Evolutionary conservation across 2,329 filamentous ascomycete species (phyloP).

Genomic region (Fonsecaea pugnacius): DNA sequence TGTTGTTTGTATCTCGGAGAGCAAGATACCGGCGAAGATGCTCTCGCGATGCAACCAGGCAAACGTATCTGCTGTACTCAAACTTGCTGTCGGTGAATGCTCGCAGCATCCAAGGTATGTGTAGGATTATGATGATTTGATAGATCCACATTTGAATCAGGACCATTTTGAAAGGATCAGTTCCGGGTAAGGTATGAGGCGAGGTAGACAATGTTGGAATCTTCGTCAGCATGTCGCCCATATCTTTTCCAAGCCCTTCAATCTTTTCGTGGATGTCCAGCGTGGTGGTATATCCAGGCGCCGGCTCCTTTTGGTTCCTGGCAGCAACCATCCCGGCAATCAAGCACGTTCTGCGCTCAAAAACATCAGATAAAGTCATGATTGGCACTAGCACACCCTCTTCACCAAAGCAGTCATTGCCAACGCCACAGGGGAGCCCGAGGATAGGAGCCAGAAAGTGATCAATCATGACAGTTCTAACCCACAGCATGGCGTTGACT

Average conservation of each 20-base stretch:
- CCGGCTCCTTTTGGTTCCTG: slow-evolving; percentile 48
- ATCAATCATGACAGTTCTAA: slow-evolving; percentile 46
- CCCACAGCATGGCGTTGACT: slow-evolving; percentile 42
- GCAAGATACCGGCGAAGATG: slow-evolving; percentile 53
- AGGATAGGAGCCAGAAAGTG: slow-evolving; percentile 48
- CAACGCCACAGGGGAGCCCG: slow-evolving; percentile 44
- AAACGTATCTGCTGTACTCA: slow-evolving; percentile 56
- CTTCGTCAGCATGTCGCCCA: slow-evolving; percentile 57
- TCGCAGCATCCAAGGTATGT: slow-evolving; percentile 60
- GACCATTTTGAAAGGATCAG: slow-evolving; percentile 31
- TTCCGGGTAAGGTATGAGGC: slow-evolving; percentile 30
- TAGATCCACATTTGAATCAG: slow-evolving; percentile 59
- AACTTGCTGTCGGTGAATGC: slow-evolving; percentile 43
- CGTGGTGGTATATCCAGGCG: slow-evolving; percentile 42
- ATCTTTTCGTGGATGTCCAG: slow-evolving; percentile 48
- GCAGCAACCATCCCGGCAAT: slow-evolving; percentile 54
- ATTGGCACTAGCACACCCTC: background rate
- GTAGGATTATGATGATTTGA: slow-evolving; percentile 57
- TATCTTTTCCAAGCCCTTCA: slow-evolving; percentile 47
- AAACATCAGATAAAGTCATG: slow-evolving; percentile 8
- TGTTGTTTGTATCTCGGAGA: slow-evolving; percentile 43
- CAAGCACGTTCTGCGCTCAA: slow-evolving; percentile 37
- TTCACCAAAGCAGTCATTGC: slow-evolving; percentile 30
- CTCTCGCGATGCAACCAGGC: slow-evolving; percentile 56
- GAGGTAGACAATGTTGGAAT: slow-evolving; percentile 37